Conservation (phyloP, 192 early-diverging fungal species). For the Coemansia sp. region DNA sequence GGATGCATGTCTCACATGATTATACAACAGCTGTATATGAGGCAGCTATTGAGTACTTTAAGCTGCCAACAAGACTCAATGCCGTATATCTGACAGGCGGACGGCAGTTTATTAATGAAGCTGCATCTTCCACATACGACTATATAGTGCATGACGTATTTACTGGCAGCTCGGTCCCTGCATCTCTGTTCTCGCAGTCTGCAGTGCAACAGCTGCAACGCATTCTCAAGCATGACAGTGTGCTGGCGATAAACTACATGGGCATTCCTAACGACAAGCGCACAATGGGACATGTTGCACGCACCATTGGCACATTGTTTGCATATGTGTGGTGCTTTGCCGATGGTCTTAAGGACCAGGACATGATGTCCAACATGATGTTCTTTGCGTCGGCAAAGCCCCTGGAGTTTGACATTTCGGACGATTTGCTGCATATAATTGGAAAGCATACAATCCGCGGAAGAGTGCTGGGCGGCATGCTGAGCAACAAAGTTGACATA, state of each 20-base stretch:
- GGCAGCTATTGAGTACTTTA: slow-evolving; percentile 69
- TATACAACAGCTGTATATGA: slow-evolving; percentile 65
- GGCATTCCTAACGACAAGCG: slow-evolving; percentile 55
- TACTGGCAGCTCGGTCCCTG: slow-evolving; percentile 78
- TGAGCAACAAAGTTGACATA: slow-evolving; percentile 53
- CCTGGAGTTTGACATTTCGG: slow-evolving; percentile 48
- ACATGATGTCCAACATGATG: slow-evolving; percentile 63
- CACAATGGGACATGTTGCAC: slow-evolving; percentile 58
- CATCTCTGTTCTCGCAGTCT: slow-evolving; percentile 70
- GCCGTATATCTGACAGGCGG: slow-evolving; percentile 71
- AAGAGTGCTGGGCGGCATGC: slow-evolving; percentile 47
- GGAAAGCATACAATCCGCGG: slow-evolving; percentile 27
- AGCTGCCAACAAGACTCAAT: slow-evolving; percentile 54
- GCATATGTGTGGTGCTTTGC: slow-evolving; percentile 64
- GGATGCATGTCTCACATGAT: too few species aligned
- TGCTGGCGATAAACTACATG: slow-evolving; percentile 86
- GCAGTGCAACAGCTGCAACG: slow-evolving; percentile 61
- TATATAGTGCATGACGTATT: slow-evolving; percentile 94
- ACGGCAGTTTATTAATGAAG: slow-evolving; percentile 65
- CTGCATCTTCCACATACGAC: slow-evolving; percentile 60
- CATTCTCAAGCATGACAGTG: slow-evolving; percentile 70
- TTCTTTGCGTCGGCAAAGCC: slow-evolving; percentile 60
- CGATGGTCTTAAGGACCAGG: slow-evolving; percentile 52
- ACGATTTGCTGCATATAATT: slow-evolving; percentile 26
- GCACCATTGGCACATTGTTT: slow-evolving; percentile 67